phyloP scores from a whole-genome alignment of 495 filamentous ascomycete genomes.

The Penicillium waksmanii region DNA sequence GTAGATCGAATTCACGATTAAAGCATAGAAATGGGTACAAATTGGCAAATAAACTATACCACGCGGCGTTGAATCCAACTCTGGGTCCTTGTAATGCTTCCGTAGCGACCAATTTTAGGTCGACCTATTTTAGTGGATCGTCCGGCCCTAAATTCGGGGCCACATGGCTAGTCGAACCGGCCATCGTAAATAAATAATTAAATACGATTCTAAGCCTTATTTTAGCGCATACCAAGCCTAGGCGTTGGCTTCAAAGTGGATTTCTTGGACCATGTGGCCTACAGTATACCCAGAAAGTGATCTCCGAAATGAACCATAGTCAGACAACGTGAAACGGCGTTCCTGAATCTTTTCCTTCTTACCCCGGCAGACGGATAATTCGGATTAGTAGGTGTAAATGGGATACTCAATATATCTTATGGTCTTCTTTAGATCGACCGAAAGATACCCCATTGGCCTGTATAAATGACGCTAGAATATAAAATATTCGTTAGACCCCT shows the following conservation, averaged over 20 bases:
- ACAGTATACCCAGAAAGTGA: neutral
- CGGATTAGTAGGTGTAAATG: neutral
- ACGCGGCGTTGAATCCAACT: neutral
- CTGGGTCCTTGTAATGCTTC: neutral
- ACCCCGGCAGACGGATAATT: neutral
- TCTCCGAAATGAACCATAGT: conserved; percentile 3
- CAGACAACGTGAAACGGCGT: conserved; percentile 7
- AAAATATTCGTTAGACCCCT: neutral
- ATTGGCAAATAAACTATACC: neutral
- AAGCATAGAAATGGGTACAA: neutral
- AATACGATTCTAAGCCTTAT: neutral
- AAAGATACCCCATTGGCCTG: neutral
- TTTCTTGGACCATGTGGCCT: neutral
- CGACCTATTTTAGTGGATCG: conserved; percentile 1
- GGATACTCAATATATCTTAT: neutral
- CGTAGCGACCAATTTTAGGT: conserved; percentile 6
- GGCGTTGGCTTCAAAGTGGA: neutral
- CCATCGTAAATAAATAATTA: neutral
- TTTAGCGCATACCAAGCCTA: conserved; percentile 1
- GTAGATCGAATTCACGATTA: neutral
- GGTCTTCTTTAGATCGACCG: neutral
- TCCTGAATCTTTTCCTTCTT: neutral
- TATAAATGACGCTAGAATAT: neutral
- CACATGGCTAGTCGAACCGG: neutral
- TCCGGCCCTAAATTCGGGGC: conserved; percentile 4